Percentiles rank a stretch among this genome's conserved stretches.
phyloP scores from a whole-genome alignment of 495 filamentous ascomycete species.

The Mycothermus thermophilus region DNA sequence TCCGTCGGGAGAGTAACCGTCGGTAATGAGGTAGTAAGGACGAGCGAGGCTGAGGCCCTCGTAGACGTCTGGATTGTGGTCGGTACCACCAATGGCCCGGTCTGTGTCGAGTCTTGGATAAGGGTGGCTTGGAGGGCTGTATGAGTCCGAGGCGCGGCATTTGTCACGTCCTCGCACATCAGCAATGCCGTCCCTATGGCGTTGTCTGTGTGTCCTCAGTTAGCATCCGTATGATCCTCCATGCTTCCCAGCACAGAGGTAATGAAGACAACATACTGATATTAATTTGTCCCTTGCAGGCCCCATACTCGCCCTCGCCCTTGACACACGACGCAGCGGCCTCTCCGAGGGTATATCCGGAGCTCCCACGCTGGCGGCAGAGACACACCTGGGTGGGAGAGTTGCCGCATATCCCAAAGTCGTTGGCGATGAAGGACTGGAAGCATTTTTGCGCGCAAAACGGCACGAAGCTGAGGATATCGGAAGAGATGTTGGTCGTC shows the following conservation, averaged over 20 bases:
- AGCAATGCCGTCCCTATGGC: conserved; percentile 32
- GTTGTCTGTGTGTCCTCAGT: conserved; percentile 11
- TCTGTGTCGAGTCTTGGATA: conserved; percentile 20
- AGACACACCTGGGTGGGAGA: conserved; percentile 45
- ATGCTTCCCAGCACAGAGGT: too few relatives aligned
- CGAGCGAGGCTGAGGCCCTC: conserved; percentile 4
- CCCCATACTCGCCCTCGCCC: conserved; percentile 28
- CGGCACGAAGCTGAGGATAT: conserved; percentile 41
- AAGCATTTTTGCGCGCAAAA: conserved; percentile 51
- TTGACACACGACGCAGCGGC: conserved; percentile 49
- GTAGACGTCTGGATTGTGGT: conserved; percentile 11
- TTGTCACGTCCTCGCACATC: conserved; percentile 43
- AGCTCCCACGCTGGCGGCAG: conserved; percentile 43
- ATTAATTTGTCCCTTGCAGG: conserved; percentile 23
- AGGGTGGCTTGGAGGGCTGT: conserved; percentile 46
- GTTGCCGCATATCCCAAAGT: conserved; percentile 42
- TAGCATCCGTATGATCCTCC: too few relatives aligned
- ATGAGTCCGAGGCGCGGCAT: conserved; percentile 45
- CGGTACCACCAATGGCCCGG: conserved; percentile 13
- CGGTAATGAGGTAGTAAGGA: conserved; percentile 6
- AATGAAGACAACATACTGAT: conserved; percentile 18
- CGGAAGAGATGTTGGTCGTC: conserved; percentile 24
- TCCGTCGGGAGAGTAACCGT: conserved; percentile 3
- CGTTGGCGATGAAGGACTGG: conserved; percentile 42
- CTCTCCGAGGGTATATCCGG: conserved; percentile 57